Percentiles rank a stretch among this genome's conserved stretches.
phyloP scores from a whole-genome alignment of 305 asterid species.

The Rubia balearica region DNA sequence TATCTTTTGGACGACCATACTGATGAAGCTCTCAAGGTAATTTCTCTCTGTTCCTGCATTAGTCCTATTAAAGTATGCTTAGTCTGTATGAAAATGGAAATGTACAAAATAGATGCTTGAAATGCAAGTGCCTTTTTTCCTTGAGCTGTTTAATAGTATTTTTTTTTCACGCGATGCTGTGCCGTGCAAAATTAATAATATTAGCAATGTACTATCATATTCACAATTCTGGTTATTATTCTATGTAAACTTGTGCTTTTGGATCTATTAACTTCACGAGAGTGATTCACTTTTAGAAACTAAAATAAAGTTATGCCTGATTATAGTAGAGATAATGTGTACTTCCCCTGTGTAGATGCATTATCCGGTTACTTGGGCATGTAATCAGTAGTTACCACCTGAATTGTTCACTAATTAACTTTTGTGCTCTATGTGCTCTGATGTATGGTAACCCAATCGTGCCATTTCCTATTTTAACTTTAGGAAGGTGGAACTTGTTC shows the following conservation, averaged over 20 bases:
- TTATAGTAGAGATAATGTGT: background rate
- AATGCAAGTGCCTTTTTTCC: background rate
- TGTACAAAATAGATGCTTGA: background rate
- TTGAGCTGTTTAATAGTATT: background rate
- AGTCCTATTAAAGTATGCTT: background rate
- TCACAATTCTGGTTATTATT: background rate
- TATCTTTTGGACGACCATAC: conserved; percentile 89
- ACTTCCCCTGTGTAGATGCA: background rate
- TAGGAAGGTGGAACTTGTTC: background rate
- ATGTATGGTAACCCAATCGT: background rate
- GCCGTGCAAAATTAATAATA: background rate
- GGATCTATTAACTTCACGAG: background rate
- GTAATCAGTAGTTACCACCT: background rate
- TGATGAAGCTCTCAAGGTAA: conserved; percentile 77
- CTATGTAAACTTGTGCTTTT: background rate
- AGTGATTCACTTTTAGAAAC: background rate
- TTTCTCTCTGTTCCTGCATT: background rate
- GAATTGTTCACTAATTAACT: background rate
- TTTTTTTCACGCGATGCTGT: background rate
- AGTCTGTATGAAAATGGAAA: background rate
- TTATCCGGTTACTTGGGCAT: background rate
- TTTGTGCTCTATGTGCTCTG: background rate
- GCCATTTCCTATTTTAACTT: background rate
- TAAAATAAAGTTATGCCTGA: background rate
- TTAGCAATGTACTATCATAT: background rate